Base-by-base conservation (phyloP, 176 grass and related monocot genomes). In the Oryza meyeriana region DNA sequence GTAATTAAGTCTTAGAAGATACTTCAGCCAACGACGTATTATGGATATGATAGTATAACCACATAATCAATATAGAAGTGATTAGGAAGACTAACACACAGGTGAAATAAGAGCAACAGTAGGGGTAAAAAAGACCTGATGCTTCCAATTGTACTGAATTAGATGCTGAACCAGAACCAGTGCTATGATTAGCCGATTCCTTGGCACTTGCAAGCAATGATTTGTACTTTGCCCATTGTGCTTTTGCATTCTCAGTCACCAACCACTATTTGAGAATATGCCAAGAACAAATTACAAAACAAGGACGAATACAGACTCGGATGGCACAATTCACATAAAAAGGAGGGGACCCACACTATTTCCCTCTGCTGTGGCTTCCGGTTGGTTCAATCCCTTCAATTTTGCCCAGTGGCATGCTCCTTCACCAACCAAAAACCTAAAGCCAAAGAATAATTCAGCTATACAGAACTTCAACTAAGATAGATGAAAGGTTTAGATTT, bases 361-460 rank as follows among this genome's bases (percentile, higher is more conserved):
- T 79, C 76, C 67, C 77, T 91, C 90, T 14, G 61, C 71, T 84
- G 88, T 45, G 27, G 81, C 75, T 69, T 41, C 79, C 45, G 81
- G 55, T 78, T 88, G 33, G 77, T 85, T 83, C 10, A 98, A 71
- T 31, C 95, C 95, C 85, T 84, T 98, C 42, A 81, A 89, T 73
- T 89, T 91, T 75, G 88, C 95, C 90, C 92, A 98, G 76, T 83
- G 68, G 80, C 73, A 35, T 70, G 95, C 95, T 44, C 95, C 95
- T 69, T 95, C 88, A 45, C 92, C 90, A 25, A 90, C 95, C 84
- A 98, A 93, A 89, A 98, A 98, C 88, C 95, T 98, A 85, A 78
- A 52, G 75, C 71, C 18, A 72, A 55, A 35, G 31, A 87, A 47
- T 72, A 73, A 52, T 20, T 81, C 20, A 57, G 14, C 31, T 9